Percentiles rank a stretch among this genome's conserved stretches.
These are phyloP conservation scores for Volutella citrinella DNA, from an alignment of 2,329 filamentous ascomycete species.

Conservation along the genomic window DNA sequence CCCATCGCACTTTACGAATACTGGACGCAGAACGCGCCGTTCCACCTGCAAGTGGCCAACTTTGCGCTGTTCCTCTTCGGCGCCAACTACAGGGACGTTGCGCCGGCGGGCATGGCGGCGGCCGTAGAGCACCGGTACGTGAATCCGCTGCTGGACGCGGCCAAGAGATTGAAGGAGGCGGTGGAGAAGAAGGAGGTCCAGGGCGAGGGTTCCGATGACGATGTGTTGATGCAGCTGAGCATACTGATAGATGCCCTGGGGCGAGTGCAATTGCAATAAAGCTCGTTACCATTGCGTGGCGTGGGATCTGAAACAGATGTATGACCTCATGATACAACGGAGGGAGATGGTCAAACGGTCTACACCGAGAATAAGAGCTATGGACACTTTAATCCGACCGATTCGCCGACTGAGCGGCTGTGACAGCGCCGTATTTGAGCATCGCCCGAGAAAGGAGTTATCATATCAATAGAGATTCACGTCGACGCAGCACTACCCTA, in stretches of 20 bases:
- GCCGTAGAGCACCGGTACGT: constrained; percentile 59
- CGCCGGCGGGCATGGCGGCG: constrained; percentile 54
- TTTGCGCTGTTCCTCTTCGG: constrained; percentile 57
- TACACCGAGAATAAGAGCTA: no score
- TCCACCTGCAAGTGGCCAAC: constrained; percentile 59
- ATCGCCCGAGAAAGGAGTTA: no score
- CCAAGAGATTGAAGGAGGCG: constrained; percentile 33
- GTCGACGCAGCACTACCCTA: no score
- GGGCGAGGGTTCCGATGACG: constrained; percentile 23
- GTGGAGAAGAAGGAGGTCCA: constrained; percentile 32
- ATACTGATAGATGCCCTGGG: constrained; percentile 42
- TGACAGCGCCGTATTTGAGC: no score
- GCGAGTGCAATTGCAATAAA: constrained; percentile 38
- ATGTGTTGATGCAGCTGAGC: constrained; percentile 37
- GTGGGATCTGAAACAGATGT: no score
- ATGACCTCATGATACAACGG: no score
- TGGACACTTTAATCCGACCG: no score
- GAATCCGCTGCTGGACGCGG: constrained; percentile 47
- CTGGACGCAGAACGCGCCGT: constrained; percentile 49
- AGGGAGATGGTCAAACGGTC: no score
- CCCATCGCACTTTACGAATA: constrained; percentile 46
- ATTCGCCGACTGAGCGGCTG: no score
- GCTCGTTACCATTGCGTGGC: constrained; percentile 2
- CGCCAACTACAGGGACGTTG: constrained; percentile 43
- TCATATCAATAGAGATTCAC: no score